phyloP scores from a whole-genome alignment of 2,329 filamentous ascomycete species.

The Penicillium capsulatum region DNA sequence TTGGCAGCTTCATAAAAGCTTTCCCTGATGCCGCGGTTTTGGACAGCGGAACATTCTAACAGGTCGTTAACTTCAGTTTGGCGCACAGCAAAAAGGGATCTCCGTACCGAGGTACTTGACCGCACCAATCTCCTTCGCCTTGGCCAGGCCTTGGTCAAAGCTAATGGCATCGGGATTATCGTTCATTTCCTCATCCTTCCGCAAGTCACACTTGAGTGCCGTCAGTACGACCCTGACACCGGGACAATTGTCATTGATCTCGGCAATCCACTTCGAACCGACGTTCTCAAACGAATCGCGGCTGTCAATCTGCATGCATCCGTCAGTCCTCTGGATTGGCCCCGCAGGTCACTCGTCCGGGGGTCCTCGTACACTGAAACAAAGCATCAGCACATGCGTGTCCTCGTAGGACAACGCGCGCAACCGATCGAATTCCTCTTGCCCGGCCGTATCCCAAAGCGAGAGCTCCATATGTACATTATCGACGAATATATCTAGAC shows the following conservation, averaged over 20 bases:
- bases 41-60: slow-evolving; percentile 92
- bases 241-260: slow-evolving; percentile 96
- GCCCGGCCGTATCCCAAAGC: slow-evolving; percentile 95
- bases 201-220: slow-evolving; percentile 92
- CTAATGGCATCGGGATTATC: slow-evolving; percentile 65
- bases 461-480: slow-evolving; percentile 95
- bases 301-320: slow-evolving; percentile 65
- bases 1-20: slow-evolving; percentile 96
- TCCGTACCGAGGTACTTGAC: slow-evolving; percentile 75
- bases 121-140: slow-evolving; percentile 85
- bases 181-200: slow-evolving; percentile 71
- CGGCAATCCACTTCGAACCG: slow-evolving; percentile 95
- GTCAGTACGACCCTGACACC: slow-evolving; percentile 92
- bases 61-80: background rate
- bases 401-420: slow-evolving; percentile 96
- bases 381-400: slow-evolving; percentile 97
- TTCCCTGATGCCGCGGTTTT: slow-evolving; percentile 96
- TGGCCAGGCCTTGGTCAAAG: slow-evolving; percentile 87
- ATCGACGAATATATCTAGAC: slow-evolving; percentile 91
- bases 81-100: background rate
- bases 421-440: slow-evolving; percentile 97
- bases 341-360: background rate
- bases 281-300: slow-evolving; percentile 97
- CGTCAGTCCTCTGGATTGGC: background rate
- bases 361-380: slow-evolving; percentile 67